Base-by-base conservation (phyloP, 139 green algal species). In the Micractinium sp. region DNA sequence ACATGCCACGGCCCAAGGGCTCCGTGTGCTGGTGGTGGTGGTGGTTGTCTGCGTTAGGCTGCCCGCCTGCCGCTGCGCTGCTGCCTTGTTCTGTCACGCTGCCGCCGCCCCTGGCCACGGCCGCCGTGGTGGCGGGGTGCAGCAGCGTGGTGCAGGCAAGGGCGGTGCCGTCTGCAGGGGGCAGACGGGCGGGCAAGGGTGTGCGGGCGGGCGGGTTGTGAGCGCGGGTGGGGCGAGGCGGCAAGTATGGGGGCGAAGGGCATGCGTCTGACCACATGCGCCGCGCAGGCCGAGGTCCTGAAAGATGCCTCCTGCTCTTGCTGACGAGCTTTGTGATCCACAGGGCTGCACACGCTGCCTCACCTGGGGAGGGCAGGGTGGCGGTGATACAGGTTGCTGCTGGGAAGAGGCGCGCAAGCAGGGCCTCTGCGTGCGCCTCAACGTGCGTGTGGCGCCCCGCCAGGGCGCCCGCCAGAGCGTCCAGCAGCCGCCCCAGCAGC, bases 331-430 rank as follows among this genome's bases (percentile, higher is more conserved):
- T 56, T n/a, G n/a, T n/a, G n/a, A n/a, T n/a, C n/a, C n/a, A n/a
- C n/a, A n/a, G n/a, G n/a, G 47, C 47, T 56, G 9, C 47, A 56
- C 47, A 5, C 9, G 47, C 47, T 31, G 29, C 14, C 73, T 39
- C 73, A 79, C 73, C 78, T 29, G 41, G 22, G 12, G 78, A 69
- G 41, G 78, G 78, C 78, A 84, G 78, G 3, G 78, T 69, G 14
- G 78, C 41, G 41, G 41, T 39, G 78, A 84, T 84, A 41, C 13
- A 66, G 27, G 78, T n/a, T 41, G 78, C 78, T 0, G 78, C 78
- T 25, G 78, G 78, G 78, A 84, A 84, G 78, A 84, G 78, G 78
- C 41, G 41, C 1, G 41, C 41, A 41, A 84, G 78, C 41, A 84
- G 78, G 23, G 41, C 78, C 41, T 84, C 39, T 3, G 15, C 78